Evolutionary conservation across 2,329 filamentous ascomycete genomes (phyloP).

Genomic region (Arthroderma uncinatum): DNA sequence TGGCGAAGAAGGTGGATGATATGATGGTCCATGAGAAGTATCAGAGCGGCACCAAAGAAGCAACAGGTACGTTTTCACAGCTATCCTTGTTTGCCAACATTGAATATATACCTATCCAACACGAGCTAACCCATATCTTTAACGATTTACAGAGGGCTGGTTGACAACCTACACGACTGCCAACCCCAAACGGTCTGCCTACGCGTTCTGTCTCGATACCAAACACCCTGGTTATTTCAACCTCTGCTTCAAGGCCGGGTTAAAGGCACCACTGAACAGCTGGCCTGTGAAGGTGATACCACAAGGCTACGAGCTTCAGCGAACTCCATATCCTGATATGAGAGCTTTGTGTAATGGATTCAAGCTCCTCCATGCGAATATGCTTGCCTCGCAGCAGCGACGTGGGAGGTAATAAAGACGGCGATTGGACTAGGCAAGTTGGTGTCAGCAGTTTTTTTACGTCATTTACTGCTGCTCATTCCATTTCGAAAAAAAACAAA

Average conservation of each 20-base stretch:
- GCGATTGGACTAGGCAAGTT: neutral
- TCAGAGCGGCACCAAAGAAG: slow-evolving; percentile 65
- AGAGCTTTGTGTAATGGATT: slow-evolving; percentile 91
- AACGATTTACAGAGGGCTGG: slow-evolving; percentile 63
- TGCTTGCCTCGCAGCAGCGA: slow-evolving; percentile 33
- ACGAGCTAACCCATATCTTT: neutral
- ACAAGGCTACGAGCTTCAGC: slow-evolving; percentile 82
- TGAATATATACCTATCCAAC: too few species aligned
- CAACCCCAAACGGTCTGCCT: slow-evolving; percentile 85
- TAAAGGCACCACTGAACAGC: slow-evolving; percentile 58
- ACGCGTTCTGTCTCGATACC: slow-evolving; percentile 88
- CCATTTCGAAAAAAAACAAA: slow-evolving; percentile 1
- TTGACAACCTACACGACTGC: slow-evolving; percentile 90
- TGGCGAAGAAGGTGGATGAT: slow-evolving; percentile 95
- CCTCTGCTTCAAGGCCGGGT: slow-evolving; percentile 89
- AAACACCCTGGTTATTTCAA: slow-evolving; percentile 91
- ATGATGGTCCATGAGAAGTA: slow-evolving; percentile 92
- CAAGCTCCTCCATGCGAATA: slow-evolving; percentile 68
- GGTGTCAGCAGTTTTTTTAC: neutral
- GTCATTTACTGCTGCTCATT: neutral
- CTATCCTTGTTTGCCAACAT: neutral
- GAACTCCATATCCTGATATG: slow-evolving; percentile 88
- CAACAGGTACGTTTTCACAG: slow-evolving; percentile 61
- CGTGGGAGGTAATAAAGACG: slow-evolving; percentile 6
- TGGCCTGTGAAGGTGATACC: slow-evolving; percentile 88